A percentile compares a stretch with the other conserved stretches of the same genome.
phyloP scores from a whole-genome alignment of 2,329 filamentous ascomycete genomes.

The Aspergillus felis region DNA sequence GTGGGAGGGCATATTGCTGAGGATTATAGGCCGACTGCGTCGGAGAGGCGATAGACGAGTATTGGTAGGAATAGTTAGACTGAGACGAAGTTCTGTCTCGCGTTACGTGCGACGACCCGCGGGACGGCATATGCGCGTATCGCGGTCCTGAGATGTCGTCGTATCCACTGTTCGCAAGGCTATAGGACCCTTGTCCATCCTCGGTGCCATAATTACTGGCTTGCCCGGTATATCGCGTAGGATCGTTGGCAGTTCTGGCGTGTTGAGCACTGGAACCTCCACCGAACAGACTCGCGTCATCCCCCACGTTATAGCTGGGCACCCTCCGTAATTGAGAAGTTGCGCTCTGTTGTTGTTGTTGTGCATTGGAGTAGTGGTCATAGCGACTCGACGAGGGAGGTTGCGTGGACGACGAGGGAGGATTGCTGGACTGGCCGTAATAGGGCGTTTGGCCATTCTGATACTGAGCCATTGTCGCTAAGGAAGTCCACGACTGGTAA shows the following conservation, averaged over 20 bases:
- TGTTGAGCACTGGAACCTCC: slow-evolving; percentile 27
- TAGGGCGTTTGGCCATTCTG: slow-evolving; percentile 50
- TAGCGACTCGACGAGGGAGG: slow-evolving; percentile 30
- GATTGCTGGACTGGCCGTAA: slow-evolving; percentile 35
- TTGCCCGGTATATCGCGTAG: slow-evolving; percentile 33
- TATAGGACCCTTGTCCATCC: slow-evolving; percentile 31
- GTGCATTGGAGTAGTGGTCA: slow-evolving; percentile 32
- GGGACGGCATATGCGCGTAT: slow-evolving; percentile 33
- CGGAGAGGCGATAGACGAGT: slow-evolving; percentile 37
- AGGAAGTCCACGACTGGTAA: neutral
- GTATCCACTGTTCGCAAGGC: slow-evolving; percentile 17
- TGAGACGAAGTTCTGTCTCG: slow-evolving; percentile 42
- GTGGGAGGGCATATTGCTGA: slow-evolving; percentile 53
- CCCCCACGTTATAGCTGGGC: slow-evolving; percentile 72
- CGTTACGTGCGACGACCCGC: slow-evolving; percentile 31
- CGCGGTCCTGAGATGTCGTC: slow-evolving; percentile 32
- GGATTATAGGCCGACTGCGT: slow-evolving; percentile 58
- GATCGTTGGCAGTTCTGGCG: slow-evolving; percentile 32
- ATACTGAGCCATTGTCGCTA: slow-evolving; percentile 52
- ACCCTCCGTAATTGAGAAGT: slow-evolving; percentile 49
- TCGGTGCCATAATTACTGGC: slow-evolving; percentile 32
- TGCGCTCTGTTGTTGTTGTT: slow-evolving; percentile 34
- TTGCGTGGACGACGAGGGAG: slow-evolving; percentile 25
- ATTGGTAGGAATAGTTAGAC: slow-evolving; percentile 44
- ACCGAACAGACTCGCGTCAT: slow-evolving; percentile 57